phyloP scores from a whole-genome alignment of 179 eudicot genomes.

The Gypsophila paniculata region DNA sequence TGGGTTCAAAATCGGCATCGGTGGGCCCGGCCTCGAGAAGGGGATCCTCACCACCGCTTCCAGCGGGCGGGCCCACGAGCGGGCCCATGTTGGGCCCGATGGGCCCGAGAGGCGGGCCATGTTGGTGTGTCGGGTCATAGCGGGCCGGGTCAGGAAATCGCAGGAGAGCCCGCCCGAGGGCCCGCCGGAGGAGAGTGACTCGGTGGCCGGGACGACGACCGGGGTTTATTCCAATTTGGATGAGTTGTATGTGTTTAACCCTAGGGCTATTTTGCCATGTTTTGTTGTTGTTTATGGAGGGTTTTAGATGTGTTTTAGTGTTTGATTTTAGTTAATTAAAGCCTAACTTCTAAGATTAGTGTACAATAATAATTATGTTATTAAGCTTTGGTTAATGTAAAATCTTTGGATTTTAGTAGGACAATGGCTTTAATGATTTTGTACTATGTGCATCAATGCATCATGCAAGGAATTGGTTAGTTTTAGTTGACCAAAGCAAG shows the following conservation, averaged over 20 bases:
- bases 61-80: constrained; percentile 79
- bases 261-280: constrained; percentile 91
- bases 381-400: constrained; percentile 26
- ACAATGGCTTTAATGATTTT: constrained; percentile 27
- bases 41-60: constrained; percentile 89
- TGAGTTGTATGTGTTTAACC: constrained; percentile 77
- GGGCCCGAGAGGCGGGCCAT: constrained; percentile 62
- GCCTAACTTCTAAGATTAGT: constrained; percentile 13
- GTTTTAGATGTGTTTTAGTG: constrained; percentile 34
- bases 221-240: constrained; percentile 79
- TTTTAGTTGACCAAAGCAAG: constrained; percentile 22
- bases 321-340: neutral
- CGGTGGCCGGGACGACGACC: constrained; percentile 58
- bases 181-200: constrained; percentile 60
- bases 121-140: constrained; percentile 89
- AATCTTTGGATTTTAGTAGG: constrained; percentile 13
- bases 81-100: constrained; percentile 28
- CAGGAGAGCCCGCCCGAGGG: constrained; percentile 23
- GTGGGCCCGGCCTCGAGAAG: constrained; percentile 20
- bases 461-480: constrained; percentile 27
- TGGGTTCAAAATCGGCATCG: constrained; percentile 49
- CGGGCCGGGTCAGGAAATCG: constrained; percentile 72
- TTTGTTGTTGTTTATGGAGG: constrained; percentile 83
- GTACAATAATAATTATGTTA: constrained; percentile 22
- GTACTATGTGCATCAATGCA: constrained; percentile 29